phyloP scores from a whole-genome alignment of 306 rosid genomes.

The Cyclanthera cordifolia region DNA sequence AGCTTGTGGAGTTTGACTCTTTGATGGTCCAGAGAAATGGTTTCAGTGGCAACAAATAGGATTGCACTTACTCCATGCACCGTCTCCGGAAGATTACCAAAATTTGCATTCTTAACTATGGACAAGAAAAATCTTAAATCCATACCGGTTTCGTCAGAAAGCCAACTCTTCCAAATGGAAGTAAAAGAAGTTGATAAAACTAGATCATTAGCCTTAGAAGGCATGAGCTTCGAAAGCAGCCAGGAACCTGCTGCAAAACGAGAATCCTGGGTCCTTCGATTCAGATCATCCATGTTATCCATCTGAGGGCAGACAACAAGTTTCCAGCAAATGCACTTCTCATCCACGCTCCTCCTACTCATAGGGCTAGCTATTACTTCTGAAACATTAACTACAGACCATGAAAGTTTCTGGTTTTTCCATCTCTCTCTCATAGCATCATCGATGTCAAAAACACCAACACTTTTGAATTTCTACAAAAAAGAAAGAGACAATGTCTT shows the following conservation, averaged over 20 bases:
- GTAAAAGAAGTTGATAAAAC: slow-evolving; percentile 53
- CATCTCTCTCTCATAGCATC: slow-evolving; percentile 45
- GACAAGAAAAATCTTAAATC: slow-evolving; percentile 62
- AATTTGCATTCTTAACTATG: slow-evolving; percentile 48
- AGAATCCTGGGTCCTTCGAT: slow-evolving; percentile 16
- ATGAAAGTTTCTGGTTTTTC: slow-evolving; percentile 47
- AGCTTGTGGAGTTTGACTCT: slow-evolving; percentile 50
- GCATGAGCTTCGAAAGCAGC: slow-evolving; percentile 77
- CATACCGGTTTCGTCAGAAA: slow-evolving; percentile 27
- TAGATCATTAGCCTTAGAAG: slow-evolving; percentile 25
- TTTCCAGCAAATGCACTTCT: slow-evolving; percentile 80
- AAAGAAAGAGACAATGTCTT: slow-evolving; percentile 7
- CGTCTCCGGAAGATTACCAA: slow-evolving; percentile 33
- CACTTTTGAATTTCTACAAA: slow-evolving; percentile 37
- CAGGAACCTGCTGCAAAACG: slow-evolving; percentile 33
- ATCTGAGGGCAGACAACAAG: slow-evolving; percentile 46
- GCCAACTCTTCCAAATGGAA: slow-evolving; percentile 75
- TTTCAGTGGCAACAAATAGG: slow-evolving; percentile 54
- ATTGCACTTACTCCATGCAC: slow-evolving; percentile 65
- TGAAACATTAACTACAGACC: slow-evolving; percentile 70
- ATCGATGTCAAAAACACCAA: slow-evolving; percentile 60
- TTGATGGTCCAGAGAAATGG: slow-evolving; percentile 56
- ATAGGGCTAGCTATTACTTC: slow-evolving; percentile 43
- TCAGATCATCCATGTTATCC: slow-evolving; percentile 27
- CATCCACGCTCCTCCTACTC: slow-evolving; percentile 44